phyloP scores from a whole-genome alignment of 2,329 filamentous ascomycete species.

The Sordariomycetes sp. region DNA sequence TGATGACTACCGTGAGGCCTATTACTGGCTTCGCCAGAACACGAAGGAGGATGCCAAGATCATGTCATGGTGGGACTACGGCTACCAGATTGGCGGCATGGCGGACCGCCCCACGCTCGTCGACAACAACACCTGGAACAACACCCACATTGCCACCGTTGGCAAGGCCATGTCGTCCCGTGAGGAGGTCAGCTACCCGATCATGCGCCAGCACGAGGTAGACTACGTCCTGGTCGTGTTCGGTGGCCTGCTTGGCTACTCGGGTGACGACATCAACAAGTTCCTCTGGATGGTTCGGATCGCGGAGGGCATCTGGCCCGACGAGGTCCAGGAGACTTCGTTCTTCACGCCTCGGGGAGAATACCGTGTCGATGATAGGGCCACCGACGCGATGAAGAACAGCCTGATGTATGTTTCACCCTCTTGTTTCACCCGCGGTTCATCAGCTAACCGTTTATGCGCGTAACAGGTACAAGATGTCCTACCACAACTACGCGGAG shows the following conservation, averaged over 20 bases:
- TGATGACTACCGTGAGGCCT: slow-evolving; percentile 97
- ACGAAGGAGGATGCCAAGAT: slow-evolving; percentile 91
- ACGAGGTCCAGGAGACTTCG: slow-evolving; percentile 92
- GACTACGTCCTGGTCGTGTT: slow-evolving; percentile 98
- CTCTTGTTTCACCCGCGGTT: neutral
- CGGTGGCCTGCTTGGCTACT: slow-evolving; percentile 90
- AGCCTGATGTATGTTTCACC: slow-evolving; percentile 78
- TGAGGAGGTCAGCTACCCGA: slow-evolving; percentile 96
- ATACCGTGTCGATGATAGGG: slow-evolving; percentile 87
- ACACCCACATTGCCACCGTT: slow-evolving; percentile 97
- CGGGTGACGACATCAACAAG: slow-evolving; percentile 98
- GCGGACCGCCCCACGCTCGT: slow-evolving; percentile 93
- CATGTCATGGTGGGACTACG: slow-evolving; percentile 99
- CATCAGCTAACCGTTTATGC: slow-evolving; percentile 9
- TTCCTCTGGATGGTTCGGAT: slow-evolving; percentile 99
- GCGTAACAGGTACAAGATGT: slow-evolving; percentile 99
- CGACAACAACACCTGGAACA: slow-evolving; percentile 99
- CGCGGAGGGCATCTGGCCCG: slow-evolving; percentile 98
- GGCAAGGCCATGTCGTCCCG: slow-evolving; percentile 97
- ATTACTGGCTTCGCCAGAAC: slow-evolving; percentile 98
- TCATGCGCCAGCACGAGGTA: slow-evolving; percentile 96
- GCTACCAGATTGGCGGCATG: slow-evolving; percentile 99
- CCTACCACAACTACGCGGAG: slow-evolving; percentile 92
- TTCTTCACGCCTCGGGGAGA: slow-evolving; percentile 93
- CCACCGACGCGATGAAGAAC: slow-evolving; percentile 96